Base-by-base conservation (phyloP, 768 basidiomycete species). In the Podaxis sp. region DNA sequence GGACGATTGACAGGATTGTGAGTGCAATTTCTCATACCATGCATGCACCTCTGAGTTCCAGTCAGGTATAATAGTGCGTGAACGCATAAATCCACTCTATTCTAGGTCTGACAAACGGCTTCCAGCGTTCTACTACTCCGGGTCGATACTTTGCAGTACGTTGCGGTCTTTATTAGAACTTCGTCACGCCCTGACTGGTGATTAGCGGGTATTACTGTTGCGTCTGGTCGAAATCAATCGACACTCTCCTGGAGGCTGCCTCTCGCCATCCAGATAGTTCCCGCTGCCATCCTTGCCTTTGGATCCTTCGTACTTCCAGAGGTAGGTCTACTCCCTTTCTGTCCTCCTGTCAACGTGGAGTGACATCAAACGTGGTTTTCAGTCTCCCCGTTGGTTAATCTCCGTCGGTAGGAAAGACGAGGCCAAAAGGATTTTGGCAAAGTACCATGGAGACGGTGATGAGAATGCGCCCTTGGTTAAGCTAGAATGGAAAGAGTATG, bases 381-480 rank as follows among this genome's bases (percentile, higher is more conserved):
- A 81, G 76, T 81, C 80, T 40, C 83, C 83, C 50, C 77, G 83
- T 36, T 86, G 83, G 83, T 70, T 84, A 32, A 72, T 82, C 42
- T 74, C 79, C 3, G 76, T 78, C 44, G 81, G 80, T 14, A 74
- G 77, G 5, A 76, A 78, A 35, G 79, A 79, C 7, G 79, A 82
- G 57, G 83, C 83, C 13, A 73, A 70, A 3, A 72, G 66, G 27
- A 78, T 84, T 64, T 74, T 85, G 10, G 72, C 75, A 50, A 79
- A 77, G 57, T 85, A 81, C 66, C 84, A 86, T 63, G 83, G 83
- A 13, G 72, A 81, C 58, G 79, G 76, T 3, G 76, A 84, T 56
- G 73, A 69, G 16, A 76, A 82, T 66, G 77, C 81, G 14, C 79
- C 80, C 32, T 67, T 85, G 37, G 83, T 86, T 25, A 68, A 72